These are phyloP conservation scores for Coemansia sp. DNA, from an alignment of 192 early-diverging fungal genomes.

Conservation along the genomic window DNA sequence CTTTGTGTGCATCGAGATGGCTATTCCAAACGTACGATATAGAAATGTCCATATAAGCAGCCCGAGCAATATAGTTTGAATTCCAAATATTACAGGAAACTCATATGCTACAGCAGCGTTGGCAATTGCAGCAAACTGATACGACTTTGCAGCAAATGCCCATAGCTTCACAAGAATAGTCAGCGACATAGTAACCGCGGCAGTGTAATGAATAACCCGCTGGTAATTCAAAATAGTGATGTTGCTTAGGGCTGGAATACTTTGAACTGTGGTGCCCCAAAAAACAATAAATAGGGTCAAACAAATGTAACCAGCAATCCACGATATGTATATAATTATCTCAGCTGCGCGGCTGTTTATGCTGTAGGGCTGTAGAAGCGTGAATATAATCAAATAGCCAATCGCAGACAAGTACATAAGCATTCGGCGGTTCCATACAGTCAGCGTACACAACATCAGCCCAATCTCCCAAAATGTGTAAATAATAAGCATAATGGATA, in stretches of 20 bases:
- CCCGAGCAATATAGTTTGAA: conserved; percentile 19
- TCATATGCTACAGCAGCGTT: conserved; percentile 18
- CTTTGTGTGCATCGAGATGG: conserved; percentile 37
- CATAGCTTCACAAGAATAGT: conserved; percentile 28
- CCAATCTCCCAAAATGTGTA: conserved; percentile 41
- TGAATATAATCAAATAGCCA: conserved; percentile 33
- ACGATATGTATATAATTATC: conserved; percentile 31
- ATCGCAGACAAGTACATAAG: conserved; percentile 43
- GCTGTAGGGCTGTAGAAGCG: conserved; percentile 30
- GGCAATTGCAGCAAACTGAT: conserved; percentile 17
- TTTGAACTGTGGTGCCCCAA: conserved; percentile 34
- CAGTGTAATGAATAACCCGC: conserved; percentile 2
- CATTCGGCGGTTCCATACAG: conserved; percentile 39
- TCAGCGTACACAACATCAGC: conserved; percentile 29
- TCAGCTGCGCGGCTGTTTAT: conserved; percentile 22
- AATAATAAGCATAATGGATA: conserved; percentile 19
- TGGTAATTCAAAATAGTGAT: conserved; percentile 5
- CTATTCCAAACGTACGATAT: conserved; percentile 25
- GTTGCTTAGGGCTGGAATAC: conserved; percentile 11
- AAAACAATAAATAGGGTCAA: conserved; percentile 36
- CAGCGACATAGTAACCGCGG: conserved; percentile 20
- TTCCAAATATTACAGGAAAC: conserved; percentile 21
- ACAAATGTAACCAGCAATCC: conserved; percentile 40
- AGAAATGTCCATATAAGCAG: conserved; percentile 35
- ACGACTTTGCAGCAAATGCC: conserved; percentile 41